Evolutionary conservation across 257 asterid genomes (phyloP).

Genomic region (Jacaranda mimosifolia): DNA sequence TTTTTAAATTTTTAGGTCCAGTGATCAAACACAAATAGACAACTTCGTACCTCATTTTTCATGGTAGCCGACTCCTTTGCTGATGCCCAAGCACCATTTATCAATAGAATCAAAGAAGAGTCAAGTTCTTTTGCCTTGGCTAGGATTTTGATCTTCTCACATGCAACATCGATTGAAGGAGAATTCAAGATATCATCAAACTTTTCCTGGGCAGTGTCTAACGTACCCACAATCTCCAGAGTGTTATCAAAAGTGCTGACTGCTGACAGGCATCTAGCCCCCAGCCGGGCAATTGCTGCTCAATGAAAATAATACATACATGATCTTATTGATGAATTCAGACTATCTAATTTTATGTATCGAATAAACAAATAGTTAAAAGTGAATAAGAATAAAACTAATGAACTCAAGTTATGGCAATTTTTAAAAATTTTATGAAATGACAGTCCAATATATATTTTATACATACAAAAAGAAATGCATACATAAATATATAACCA

Average conservation of each 20-base stretch:
- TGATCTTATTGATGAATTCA: slow-evolving; percentile 28
- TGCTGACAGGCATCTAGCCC: slow-evolving; percentile 89
- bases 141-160: slow-evolving; percentile 87
- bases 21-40: background rate
- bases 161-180: slow-evolving; percentile 77
- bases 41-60: slow-evolving; percentile 77
- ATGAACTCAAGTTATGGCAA: too few species aligned
- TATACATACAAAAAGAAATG: too few species aligned
- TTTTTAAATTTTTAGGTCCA: background rate
- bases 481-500: too few species aligned
- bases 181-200: slow-evolving; percentile 87
- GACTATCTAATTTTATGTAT: background rate
- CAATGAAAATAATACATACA: slow-evolving; percentile 34
- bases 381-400: slow-evolving; percentile 16
- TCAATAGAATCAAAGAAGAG: slow-evolving; percentile 87
- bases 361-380: background rate
- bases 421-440: too few species aligned
- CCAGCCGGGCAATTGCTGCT: slow-evolving; percentile 88
- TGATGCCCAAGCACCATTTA: slow-evolving; percentile 91
- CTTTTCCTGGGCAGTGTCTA: slow-evolving; percentile 90
- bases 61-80: slow-evolving; percentile 84
- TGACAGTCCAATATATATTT: too few species aligned
- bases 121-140: slow-evolving; percentile 91
- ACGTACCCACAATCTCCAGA: slow-evolving; percentile 79
- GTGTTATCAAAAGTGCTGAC: slow-evolving; percentile 95